Conservation (phyloP, 305 asterid species). For the Fraxinus velutina region DNA sequence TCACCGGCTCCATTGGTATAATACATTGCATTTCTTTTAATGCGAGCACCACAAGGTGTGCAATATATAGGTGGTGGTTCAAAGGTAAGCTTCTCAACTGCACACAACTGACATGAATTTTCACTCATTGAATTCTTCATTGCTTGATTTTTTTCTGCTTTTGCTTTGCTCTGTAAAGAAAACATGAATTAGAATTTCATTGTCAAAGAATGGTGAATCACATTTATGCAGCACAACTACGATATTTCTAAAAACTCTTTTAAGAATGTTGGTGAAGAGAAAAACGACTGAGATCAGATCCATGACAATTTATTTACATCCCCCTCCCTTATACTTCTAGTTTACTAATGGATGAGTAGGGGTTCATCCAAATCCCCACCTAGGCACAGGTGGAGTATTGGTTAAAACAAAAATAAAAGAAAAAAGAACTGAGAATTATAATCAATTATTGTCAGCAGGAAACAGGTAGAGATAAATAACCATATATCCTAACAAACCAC, state of each 20-base stretch:
- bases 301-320: slow-evolving; percentile 7
- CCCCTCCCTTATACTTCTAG: not conserved
- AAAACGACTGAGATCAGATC: slow-evolving; percentile 7
- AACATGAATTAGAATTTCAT: slow-evolving; percentile 8
- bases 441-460: not conserved
- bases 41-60: slow-evolving; percentile 87
- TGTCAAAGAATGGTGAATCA: slow-evolving; percentile 16
- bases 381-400: not conserved
- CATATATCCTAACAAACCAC: not conserved
- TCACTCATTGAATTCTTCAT: slow-evolving; percentile 90
- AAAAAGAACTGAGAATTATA: not conserved
- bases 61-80: slow-evolving; percentile 94
- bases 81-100: slow-evolving; percentile 87
- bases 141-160: slow-evolving; percentile 88
- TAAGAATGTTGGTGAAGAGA: slow-evolving; percentile 9
- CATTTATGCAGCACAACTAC: slow-evolving; percentile 9
- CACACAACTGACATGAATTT: slow-evolving; percentile 97
- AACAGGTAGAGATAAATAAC: not conserved
- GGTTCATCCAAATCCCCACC: not conserved
- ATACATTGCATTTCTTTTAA: slow-evolving; percentile 89
- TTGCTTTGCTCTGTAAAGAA: slow-evolving; percentile 77
- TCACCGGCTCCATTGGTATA: slow-evolving; percentile 84
- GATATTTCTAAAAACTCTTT: slow-evolving; percentile 18
- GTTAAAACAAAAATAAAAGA: not conserved
- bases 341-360: not conserved